Percentiles rank a stretch among this genome's conserved stretches.
Conservation (phyloP, 2,329 filamentous ascomycete genomes). For the Epichloe elymi region DNA sequence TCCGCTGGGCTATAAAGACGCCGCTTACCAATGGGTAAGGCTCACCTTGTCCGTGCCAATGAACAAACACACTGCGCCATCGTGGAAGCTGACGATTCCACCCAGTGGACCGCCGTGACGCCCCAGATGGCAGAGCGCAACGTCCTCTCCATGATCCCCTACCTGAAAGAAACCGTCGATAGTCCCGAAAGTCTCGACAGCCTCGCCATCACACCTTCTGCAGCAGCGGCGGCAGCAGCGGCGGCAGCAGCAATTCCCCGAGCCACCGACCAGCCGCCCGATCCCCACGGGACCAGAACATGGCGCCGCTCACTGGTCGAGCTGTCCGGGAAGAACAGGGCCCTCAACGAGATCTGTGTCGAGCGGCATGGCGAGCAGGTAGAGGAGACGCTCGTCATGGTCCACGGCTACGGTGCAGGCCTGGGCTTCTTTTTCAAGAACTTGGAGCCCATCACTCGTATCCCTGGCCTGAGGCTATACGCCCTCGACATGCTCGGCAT, state of each 20-base stretch:
- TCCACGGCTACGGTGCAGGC: slow-evolving; percentile 93
- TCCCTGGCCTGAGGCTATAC: slow-evolving; percentile 75
- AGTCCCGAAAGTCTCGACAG: slow-evolving; percentile 25
- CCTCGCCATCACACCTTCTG: too few species aligned
- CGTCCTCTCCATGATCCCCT: slow-evolving; percentile 76
- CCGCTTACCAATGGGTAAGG: slow-evolving; percentile 77
- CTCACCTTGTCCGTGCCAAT: background rate
- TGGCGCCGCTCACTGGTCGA: slow-evolving; percentile 81
- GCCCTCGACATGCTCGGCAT: slow-evolving; percentile 92
- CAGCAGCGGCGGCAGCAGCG: too few species aligned
- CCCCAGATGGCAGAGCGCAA: slow-evolving; percentile 75
- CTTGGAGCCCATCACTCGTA: slow-evolving; percentile 73
- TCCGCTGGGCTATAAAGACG: slow-evolving; percentile 82
- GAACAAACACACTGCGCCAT: background rate
- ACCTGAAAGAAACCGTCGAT: slow-evolving; percentile 64
- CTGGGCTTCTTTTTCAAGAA: slow-evolving; percentile 98
- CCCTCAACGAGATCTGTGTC: slow-evolving; percentile 84
- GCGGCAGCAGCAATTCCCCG: background rate
- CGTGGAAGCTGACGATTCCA: background rate
- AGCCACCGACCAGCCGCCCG: slow-evolving; percentile 38
- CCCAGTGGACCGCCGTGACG: slow-evolving; percentile 72
- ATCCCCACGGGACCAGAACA: slow-evolving; percentile 72
- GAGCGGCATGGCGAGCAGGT: slow-evolving; percentile 67
- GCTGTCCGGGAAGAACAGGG: slow-evolving; percentile 73
- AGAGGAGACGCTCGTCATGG: slow-evolving; percentile 82